phyloP scores from a whole-genome alignment of 176 grass and related monocot species.

The Poa annua region DNA sequence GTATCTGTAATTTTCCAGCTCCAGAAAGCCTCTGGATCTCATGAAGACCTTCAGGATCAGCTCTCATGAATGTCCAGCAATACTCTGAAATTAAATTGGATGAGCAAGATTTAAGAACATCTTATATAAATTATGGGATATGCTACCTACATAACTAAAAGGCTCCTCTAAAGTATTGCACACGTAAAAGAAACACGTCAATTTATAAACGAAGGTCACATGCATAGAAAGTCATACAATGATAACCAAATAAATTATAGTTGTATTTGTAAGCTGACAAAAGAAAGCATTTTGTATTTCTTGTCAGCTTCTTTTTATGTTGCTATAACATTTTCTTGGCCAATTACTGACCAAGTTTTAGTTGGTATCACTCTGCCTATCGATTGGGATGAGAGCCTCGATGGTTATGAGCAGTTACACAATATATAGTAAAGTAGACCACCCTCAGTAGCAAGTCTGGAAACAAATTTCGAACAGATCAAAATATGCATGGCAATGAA shows the following conservation, averaged over 20 bases:
- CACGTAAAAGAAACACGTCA: not conserved
- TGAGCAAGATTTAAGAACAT: conserved; percentile 24
- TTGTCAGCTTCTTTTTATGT: not conserved
- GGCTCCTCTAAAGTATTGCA: conserved; percentile 18
- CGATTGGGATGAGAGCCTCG: not conserved
- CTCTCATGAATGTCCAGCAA: conserved; percentile 98
- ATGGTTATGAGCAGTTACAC: not conserved
- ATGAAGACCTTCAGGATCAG: conserved; percentile 84
- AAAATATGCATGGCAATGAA: not conserved
- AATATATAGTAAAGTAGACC: conserved; percentile 3
- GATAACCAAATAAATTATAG: not conserved
- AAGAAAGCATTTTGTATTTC: conserved; percentile 8
- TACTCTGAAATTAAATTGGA: conserved; percentile 67
- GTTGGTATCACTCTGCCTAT: not conserved
- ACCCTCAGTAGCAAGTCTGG: not conserved
- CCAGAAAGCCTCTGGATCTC: conserved; percentile 72
- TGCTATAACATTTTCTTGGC: not conserved
- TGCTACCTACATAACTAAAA: not conserved
- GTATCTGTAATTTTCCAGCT: conserved; percentile 81
- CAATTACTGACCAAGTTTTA: not conserved
- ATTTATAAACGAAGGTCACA: not conserved
- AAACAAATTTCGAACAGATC: not conserved
- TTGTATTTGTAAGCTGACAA: not conserved
- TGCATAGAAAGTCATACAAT: not conserved
- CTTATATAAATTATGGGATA: conserved; percentile 15